These are phyloP conservation scores for Nitzschia sp. DNA, from an alignment of 108 stramenopile genomes.

Conservation along the genomic window DNA sequence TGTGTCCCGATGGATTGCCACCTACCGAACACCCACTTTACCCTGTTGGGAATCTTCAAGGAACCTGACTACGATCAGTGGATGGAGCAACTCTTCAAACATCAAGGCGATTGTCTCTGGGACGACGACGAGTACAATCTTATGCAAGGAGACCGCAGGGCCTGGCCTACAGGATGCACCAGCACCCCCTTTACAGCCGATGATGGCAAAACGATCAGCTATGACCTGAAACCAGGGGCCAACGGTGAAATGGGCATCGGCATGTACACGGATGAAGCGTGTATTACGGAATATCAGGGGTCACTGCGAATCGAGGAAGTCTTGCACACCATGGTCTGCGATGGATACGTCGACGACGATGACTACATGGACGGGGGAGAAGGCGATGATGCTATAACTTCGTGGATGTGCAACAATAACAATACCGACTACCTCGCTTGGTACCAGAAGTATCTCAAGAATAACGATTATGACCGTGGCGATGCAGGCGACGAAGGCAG, in stretches of 20 bases:
- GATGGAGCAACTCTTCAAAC: constrained; percentile 62
- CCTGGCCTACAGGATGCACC: not conserved
- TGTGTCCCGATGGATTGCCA: too few relatives aligned
- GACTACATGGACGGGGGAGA: not conserved
- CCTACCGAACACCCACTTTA: constrained; percentile 34
- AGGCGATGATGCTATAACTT: too few relatives aligned
- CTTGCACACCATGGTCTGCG: constrained; percentile 11
- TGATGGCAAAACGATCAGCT: constrained; percentile 34
- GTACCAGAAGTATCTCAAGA: too few relatives aligned
- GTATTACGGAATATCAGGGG: constrained; percentile 29
- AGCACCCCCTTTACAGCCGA: not conserved
- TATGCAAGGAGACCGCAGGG: constrained; percentile 4
- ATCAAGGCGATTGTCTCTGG: constrained; percentile 59
- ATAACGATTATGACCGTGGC: too few relatives aligned
- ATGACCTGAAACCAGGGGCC: constrained; percentile 35
- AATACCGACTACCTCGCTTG: too few relatives aligned
- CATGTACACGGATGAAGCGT: constrained; percentile 42
- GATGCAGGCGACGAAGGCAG: too few relatives aligned
- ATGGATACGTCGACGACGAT: not conserved
- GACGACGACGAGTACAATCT: constrained; percentile 30
- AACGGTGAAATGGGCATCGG: constrained; percentile 36
- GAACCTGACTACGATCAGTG: constrained; percentile 34
- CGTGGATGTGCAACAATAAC: too few relatives aligned
- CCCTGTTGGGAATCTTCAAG: constrained; percentile 58
- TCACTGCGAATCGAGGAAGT: constrained; percentile 5